phyloP scores from a whole-genome alignment of 176 grass and related monocot species.

The Oryza punctata region DNA sequence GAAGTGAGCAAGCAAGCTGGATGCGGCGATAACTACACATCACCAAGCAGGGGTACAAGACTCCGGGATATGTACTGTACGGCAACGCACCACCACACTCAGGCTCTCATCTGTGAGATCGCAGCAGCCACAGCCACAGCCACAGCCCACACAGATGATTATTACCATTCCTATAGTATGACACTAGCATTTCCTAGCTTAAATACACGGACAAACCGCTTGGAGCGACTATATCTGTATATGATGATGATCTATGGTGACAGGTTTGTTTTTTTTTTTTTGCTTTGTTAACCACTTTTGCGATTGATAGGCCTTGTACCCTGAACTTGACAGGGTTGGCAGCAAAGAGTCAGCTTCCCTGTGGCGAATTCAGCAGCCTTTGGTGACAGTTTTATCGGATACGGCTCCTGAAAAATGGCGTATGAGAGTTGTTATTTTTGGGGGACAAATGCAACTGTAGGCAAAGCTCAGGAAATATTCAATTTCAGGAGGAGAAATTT shows the following conservation, averaged over 20 bases:
- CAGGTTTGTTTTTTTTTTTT: neutral
- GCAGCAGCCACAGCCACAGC: neutral
- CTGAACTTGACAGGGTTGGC: neutral
- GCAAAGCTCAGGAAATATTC: too few relatives aligned
- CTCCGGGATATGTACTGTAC: neutral
- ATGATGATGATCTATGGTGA: neutral
- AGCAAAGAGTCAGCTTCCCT: neutral
- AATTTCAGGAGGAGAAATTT: neutral
- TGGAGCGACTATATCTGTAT: slow-evolving; percentile 34
- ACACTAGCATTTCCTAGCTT: slow-evolving; percentile 39
- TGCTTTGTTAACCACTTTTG: neutral
- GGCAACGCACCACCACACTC: neutral
- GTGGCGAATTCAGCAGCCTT: slow-evolving; percentile 4
- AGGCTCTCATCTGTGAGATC: neutral
- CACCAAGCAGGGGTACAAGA: neutral
- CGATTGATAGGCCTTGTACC: neutral
- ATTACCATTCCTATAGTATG: slow-evolving; percentile 36
- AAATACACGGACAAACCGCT: slow-evolving; percentile 35
- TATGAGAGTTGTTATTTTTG: neutral
- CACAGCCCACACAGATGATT: neutral
- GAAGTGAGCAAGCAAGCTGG: neutral
- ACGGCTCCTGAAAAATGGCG: slow-evolving; percentile 24
- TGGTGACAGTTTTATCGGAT: neutral
- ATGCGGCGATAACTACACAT: neutral
- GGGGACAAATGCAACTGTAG: too few relatives aligned